A percentile compares a stretch with the other conserved stretches of the same genome.
phyloP scores from a whole-genome alignment of 2,329 filamentous ascomycete species.

The Decorospora gaudefroyi region DNA sequence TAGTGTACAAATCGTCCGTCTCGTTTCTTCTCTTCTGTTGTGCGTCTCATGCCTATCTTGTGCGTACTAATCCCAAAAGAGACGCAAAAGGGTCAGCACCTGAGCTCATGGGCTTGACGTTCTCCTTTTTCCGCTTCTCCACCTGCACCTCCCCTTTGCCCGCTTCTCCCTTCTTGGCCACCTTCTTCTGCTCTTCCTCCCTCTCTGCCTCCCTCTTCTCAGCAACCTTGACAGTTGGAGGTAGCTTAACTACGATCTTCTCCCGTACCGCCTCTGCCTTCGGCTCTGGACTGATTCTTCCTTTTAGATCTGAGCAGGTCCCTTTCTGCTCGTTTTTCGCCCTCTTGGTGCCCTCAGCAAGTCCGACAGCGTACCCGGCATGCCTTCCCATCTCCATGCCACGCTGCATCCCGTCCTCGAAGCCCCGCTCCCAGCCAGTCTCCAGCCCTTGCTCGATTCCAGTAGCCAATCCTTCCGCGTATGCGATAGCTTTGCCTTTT shows the following conservation, averaged over 20 bases:
- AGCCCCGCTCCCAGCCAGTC: neutral
- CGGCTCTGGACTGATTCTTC: neutral
- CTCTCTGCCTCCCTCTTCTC: neutral
- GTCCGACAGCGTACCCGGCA: neutral
- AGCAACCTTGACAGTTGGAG: neutral
- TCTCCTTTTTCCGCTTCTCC: neutral
- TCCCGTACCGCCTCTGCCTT: neutral
- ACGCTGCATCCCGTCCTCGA: neutral
- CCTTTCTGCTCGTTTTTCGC: neutral
- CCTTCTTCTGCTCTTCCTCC: neutral
- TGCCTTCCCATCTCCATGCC: neutral
- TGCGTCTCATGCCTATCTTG: neutral
- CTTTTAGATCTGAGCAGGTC: neutral
- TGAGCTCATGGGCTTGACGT: neutral
- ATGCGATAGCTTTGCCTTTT: neutral
- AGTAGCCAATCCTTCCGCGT: neutral
- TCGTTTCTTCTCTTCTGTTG: too few relatives aligned
- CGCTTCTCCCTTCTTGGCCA: neutral
- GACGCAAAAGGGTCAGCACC: slow-evolving; percentile 7
- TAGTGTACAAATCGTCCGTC: neutral
- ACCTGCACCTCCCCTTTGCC: neutral
- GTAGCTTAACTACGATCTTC: neutral
- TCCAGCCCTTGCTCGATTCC: neutral
- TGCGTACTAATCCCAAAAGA: slow-evolving; percentile 1
- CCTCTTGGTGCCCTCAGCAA: neutral